phyloP scores from a whole-genome alignment of 73 alveolate genomes.

The Blepharisma stoltei region DNA sequence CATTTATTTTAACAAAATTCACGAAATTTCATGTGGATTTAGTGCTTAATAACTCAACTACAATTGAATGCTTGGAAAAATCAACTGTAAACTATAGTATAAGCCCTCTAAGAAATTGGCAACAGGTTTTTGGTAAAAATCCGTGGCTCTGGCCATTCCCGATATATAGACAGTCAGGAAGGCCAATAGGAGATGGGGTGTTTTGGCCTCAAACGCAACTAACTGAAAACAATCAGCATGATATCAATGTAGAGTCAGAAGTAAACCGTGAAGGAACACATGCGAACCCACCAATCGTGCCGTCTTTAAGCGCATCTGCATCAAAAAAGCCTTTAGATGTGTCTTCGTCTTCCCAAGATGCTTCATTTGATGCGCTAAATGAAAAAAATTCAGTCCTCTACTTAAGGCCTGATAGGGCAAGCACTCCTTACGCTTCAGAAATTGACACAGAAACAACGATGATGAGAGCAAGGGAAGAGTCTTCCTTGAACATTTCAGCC shows the following conservation, averaged over 20 bases:
- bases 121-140: constrained; percentile 38
- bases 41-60: constrained; percentile 48
- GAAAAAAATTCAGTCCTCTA: too few relatives aligned
- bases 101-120: constrained; percentile 31
- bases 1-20: constrained; percentile 31
- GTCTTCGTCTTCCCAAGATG: too few relatives aligned
- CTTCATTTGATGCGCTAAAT: too few relatives aligned
- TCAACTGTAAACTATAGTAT: constrained; percentile 1
- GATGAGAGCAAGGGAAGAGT: too few relatives aligned
- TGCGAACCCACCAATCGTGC: too few relatives aligned
- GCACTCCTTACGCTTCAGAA: too few relatives aligned
- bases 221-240: neutral
- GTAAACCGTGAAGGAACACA: too few relatives aligned
- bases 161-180: constrained; percentile 34
- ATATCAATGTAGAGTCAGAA: neutral
- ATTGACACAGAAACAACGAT: too few relatives aligned
- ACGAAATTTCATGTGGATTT: constrained; percentile 42
- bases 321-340: too few relatives aligned
- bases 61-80: constrained; percentile 47
- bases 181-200: constrained; percentile 47
- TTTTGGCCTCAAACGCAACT: constrained; percentile 52
- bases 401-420: too few relatives aligned
- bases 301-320: too few relatives aligned
- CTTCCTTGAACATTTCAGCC: too few relatives aligned
- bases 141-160: constrained; percentile 42